phyloP scores from a whole-genome alignment of 225 moss, liverwort and hornwort genomes.

The Marchantia paleacea region DNA sequence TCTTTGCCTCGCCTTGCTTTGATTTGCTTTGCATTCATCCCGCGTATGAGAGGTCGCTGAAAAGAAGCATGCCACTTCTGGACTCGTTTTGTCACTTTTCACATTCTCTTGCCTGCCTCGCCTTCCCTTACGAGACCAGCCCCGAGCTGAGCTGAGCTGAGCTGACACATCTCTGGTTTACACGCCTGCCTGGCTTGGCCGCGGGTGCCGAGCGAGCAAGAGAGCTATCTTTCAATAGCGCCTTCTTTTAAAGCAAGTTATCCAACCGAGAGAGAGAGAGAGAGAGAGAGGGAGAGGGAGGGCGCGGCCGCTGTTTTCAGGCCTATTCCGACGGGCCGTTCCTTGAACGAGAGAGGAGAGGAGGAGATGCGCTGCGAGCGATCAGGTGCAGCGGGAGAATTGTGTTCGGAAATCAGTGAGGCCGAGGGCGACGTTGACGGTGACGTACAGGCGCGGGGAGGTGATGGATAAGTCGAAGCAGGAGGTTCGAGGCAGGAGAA shows the following conservation, averaged over 20 bases:
- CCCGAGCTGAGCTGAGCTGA: constrained; percentile 1
- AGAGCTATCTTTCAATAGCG: no score
- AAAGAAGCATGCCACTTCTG: not conserved
- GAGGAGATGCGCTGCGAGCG: no score
- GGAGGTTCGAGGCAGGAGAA: not conserved
- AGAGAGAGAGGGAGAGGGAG: not conserved
- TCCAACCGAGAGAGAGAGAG: not conserved
- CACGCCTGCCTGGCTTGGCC: not conserved
- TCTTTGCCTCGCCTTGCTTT: not conserved
- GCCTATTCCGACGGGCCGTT: no score
- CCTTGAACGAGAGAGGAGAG: no score
- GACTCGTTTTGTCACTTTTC: not conserved
- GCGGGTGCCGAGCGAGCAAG: not conserved
- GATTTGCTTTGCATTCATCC: not conserved
- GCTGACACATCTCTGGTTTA: not conserved
- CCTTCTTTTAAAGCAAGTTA: no score
- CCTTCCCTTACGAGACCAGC: not conserved
- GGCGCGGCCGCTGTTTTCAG: no score
- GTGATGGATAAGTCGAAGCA: no score
- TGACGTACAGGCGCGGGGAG: no score
- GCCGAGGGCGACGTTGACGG: no score
- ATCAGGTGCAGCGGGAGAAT: no score
- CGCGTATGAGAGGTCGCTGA: not conserved
- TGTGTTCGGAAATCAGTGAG: no score
- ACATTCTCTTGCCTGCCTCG: not conserved